Conservation (phyloP, 73 alveolate species). For the Tetrahymena elliotti region DNA sequence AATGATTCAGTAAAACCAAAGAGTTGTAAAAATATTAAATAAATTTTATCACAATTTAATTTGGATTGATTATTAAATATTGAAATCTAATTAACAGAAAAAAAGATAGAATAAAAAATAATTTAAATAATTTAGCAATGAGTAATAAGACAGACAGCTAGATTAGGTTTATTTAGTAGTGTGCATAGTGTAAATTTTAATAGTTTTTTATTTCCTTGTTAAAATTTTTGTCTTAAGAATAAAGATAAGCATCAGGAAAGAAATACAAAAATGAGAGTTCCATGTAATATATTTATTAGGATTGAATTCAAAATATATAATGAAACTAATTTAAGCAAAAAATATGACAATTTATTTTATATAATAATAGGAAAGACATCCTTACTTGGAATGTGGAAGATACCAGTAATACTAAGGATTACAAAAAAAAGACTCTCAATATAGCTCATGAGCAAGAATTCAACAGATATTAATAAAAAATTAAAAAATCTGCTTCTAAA, state of each 20-base stretch:
- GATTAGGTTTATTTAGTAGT: background rate
- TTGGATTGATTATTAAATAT: background rate
- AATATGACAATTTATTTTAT: background rate
- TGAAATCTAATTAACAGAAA: background rate
- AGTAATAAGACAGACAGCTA: background rate
- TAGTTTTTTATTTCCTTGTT: background rate
- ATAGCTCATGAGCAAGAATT: background rate
- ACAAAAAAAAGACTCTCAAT: background rate
- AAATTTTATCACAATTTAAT: background rate
- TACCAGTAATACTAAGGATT: background rate
- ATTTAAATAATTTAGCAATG: background rate
- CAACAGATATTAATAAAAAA: background rate
- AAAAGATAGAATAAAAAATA: background rate
- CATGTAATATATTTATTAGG: background rate
- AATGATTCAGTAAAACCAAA: background rate
- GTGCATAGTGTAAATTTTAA: background rate
- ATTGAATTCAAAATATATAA: background rate
- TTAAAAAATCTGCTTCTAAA: background rate
- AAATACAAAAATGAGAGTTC: background rate
- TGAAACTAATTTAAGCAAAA: background rate
- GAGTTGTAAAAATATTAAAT: background rate
- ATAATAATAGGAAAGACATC: background rate
- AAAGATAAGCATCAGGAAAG: background rate
- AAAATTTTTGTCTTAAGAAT: background rate
- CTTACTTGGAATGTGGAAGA: background rate